Evolutionary conservation across 2,329 filamentous ascomycete genomes (phyloP).

Genomic region (Neofusicoccum umdonicola): DNA sequence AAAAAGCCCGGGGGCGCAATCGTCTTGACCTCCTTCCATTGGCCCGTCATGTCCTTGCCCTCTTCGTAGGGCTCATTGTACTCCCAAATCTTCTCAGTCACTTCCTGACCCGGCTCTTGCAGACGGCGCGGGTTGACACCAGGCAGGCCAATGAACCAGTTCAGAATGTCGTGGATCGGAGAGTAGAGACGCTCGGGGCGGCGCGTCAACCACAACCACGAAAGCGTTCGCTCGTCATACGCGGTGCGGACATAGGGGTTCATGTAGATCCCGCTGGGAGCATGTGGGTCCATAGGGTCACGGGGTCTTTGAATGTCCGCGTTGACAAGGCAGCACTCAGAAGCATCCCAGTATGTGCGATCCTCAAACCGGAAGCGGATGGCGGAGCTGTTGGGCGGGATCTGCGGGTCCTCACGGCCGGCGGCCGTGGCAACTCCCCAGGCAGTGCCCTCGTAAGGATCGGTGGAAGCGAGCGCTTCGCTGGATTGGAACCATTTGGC

Average conservation of each 20-base stretch:
- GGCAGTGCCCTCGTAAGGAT: slow-evolving; percentile 13
- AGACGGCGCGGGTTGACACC: slow-evolving; percentile 59
- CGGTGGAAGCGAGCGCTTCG: slow-evolving; percentile 1
- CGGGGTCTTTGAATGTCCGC: slow-evolving; percentile 41
- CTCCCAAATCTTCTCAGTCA: slow-evolving; percentile 54
- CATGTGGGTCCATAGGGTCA: slow-evolving; percentile 12
- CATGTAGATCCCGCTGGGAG: slow-evolving; percentile 62
- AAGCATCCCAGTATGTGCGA: slow-evolving; percentile 47
- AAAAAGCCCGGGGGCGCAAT: slow-evolving; percentile 57
- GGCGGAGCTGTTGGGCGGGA: slow-evolving; percentile 32
- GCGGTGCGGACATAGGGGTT: slow-evolving; percentile 74
- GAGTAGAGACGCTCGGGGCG: slow-evolving; percentile 66
- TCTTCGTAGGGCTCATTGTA: slow-evolving; percentile 36
- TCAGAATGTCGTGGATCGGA: slow-evolving; percentile 58
- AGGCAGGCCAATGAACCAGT: slow-evolving; percentile 56
- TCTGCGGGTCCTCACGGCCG: slow-evolving; percentile 15
- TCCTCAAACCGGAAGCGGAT: slow-evolving; percentile 44
- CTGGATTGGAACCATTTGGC: slow-evolving; percentile 55
- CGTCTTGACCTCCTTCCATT: slow-evolving; percentile 46
- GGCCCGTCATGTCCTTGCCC: slow-evolving; percentile 27
- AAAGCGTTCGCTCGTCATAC: slow-evolving; percentile 58
- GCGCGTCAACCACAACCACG: slow-evolving; percentile 59
- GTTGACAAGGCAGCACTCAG: slow-evolving; percentile 50
- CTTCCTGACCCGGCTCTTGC: slow-evolving; percentile 57
- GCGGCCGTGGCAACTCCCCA: slow-evolving; percentile 15